A percentile compares a stretch with the other conserved stretches of the same genome.
Conservation (phyloP, 805 yeast genomes). For the Sporopachydermia quercuum region DNA sequence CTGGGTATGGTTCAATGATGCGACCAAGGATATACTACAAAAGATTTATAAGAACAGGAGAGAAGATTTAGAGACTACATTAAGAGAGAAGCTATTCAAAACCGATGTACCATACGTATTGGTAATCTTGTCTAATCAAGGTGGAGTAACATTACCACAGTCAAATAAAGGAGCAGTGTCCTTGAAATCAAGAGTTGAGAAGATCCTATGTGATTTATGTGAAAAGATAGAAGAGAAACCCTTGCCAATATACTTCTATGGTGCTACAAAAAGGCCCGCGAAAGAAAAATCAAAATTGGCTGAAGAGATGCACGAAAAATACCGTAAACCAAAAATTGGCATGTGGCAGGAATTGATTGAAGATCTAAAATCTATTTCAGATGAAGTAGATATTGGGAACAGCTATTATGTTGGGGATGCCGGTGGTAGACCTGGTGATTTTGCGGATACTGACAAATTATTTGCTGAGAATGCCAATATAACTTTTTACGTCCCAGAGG, state of each 20-base stretch:
- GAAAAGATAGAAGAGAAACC: conserved; percentile 13
- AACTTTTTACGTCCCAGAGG: conserved; percentile 58
- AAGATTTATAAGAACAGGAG: conserved; percentile 11
- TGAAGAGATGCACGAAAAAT: conserved; percentile 10
- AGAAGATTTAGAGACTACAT: conserved; percentile 4
- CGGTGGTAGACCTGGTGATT: conserved; percentile 71
- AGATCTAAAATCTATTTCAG: conserved; percentile 19
- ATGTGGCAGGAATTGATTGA: conserved; percentile 49
- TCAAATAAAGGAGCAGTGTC: conserved; percentile 25
- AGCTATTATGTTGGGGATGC: conserved; percentile 90
- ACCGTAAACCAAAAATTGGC: conserved; percentile 62
- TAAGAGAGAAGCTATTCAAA: conserved; percentile 7
- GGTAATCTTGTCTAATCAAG: conserved; percentile 81
- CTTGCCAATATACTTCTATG: conserved; percentile 34
- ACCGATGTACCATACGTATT: conserved; percentile 21
- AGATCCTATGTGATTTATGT: conserved; percentile 8
- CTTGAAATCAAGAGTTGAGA: conserved; percentile 15
- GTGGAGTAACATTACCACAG: conserved; percentile 31
- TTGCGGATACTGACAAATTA: conserved; percentile 59
- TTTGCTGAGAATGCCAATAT: conserved; percentile 52
- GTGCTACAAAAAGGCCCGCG: conserved; percentile 44
- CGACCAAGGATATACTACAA: conserved; percentile 8
- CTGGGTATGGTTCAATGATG: conserved; percentile 53
- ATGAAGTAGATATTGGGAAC: conserved; percentile 23
- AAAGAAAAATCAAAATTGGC: conserved; percentile 10